phyloP scores from a whole-genome alignment of 2,329 filamentous ascomycete species.

The Talaromyces sp. region DNA sequence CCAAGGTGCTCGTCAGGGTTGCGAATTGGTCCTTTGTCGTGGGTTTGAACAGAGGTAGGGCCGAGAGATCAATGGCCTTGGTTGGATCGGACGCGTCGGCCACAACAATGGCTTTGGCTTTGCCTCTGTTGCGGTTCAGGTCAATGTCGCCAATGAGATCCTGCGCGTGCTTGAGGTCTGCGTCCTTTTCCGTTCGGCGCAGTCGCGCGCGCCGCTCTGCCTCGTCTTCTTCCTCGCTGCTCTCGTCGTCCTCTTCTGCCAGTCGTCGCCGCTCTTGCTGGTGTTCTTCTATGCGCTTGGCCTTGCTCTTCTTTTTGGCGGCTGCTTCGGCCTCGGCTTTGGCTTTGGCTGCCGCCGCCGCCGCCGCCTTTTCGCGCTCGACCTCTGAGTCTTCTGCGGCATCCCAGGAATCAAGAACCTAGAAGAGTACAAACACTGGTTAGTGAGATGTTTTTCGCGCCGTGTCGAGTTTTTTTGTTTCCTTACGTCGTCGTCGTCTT shows the following conservation, averaged over 20 bases:
- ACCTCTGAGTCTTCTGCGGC: conserved; percentile 94
- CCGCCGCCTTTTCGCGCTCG: conserved; percentile 90
- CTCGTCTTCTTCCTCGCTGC: conserved; percentile 68
- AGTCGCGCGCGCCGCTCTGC: conserved; percentile 69
- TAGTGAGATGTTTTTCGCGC: too few species aligned
- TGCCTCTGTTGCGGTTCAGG: conserved; percentile 61
- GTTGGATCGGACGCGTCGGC: conserved; percentile 67
- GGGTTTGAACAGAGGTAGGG: conserved; percentile 82
- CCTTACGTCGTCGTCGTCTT: conserved; percentile 63
- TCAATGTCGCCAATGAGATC: conserved; percentile 79
- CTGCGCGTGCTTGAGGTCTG: conserved; percentile 82
- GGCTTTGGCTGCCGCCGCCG: conserved; percentile 77
- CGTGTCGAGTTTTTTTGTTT: background rate
- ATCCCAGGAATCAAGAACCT: conserved; percentile 96
- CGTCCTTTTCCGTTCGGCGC: conserved; percentile 74
- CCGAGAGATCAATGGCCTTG: conserved; percentile 73
- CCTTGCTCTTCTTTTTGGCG: conserved; percentile 84
- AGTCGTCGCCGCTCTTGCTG: conserved; percentile 58
- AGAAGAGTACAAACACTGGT: background rate
- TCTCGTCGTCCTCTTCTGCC: conserved; percentile 52
- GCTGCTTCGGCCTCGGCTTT: conserved; percentile 85
- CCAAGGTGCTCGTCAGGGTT: conserved; percentile 69
- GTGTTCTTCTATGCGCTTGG: conserved; percentile 77
- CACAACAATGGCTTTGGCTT: conserved; percentile 58
- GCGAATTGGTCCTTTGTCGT: conserved; percentile 81